Conservation (phyloP, 2,329 filamentous ascomycete genomes). For the Ophiosphaerella herpotricha region DNA sequence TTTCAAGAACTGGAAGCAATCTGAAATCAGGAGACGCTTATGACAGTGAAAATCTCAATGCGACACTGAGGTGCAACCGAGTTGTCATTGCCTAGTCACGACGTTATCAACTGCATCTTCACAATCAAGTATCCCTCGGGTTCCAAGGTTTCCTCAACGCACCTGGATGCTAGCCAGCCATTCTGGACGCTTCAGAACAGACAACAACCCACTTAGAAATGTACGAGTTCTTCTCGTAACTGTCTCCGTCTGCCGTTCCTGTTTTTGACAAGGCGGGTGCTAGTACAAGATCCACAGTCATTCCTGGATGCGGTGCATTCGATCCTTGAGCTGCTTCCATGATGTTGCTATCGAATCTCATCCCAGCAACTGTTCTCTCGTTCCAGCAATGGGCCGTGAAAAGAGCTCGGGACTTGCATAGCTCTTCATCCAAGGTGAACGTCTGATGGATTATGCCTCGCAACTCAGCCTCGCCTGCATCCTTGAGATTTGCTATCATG, state of each 20-base stretch:
- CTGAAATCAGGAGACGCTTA: no score
- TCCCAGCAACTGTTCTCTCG: background rate
- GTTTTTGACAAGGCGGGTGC: background rate
- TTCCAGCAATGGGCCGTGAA: background rate
- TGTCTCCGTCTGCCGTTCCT: background rate
- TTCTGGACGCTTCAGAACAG: background rate
- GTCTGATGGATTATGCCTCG: background rate
- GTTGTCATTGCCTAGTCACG: no score
- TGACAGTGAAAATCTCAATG: no score
- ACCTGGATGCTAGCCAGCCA: no score
- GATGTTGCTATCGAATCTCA: background rate
- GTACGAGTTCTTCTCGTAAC: background rate
- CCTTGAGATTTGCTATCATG: background rate
- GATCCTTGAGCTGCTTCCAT: background rate
- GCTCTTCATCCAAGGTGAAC: background rate
- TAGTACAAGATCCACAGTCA: background rate
- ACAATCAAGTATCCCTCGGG: no score
- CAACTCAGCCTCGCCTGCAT: background rate
- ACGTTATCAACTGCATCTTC: no score
- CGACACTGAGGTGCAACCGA: no score
- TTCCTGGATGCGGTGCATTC: background rate
- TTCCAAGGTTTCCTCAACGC: no score
- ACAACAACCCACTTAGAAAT: background rate
- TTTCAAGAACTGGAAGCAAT: no score
- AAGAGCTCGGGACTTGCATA: background rate